These are phyloP conservation scores for Neurospora sp. DNA, from an alignment of 495 filamentous ascomycete species.

Conservation along the genomic window DNA sequence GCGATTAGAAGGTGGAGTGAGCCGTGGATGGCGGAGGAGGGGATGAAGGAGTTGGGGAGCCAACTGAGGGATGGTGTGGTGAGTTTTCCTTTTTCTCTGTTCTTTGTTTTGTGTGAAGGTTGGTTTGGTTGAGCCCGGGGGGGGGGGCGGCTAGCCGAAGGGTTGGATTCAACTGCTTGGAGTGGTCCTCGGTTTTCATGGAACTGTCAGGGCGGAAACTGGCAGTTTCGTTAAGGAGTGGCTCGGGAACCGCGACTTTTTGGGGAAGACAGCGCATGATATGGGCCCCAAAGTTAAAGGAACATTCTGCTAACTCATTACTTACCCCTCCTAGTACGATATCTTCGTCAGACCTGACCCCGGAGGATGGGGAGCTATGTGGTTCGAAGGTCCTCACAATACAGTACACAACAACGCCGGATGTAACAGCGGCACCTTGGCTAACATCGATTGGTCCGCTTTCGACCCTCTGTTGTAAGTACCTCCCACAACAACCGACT, in stretches of 20 bases:
- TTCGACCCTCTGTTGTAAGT: conserved; percentile 32
- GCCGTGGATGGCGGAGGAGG: not conserved
- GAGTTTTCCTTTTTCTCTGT: not conserved
- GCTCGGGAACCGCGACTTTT: too few relatives aligned
- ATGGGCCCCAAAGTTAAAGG: not conserved
- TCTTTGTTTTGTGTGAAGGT: not conserved
- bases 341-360: conserved; percentile 20
- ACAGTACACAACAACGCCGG: conserved; percentile 22
- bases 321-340: conserved; percentile 17
- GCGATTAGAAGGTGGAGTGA: not conserved
- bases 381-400: conserved; percentile 29
- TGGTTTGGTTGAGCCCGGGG: not conserved
- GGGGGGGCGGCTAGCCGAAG: not conserved
- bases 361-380: conserved; percentile 13
- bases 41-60: not conserved
- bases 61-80: not conserved
- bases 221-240: not conserved
- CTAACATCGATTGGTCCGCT: conserved; percentile 19
- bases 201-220: not conserved
- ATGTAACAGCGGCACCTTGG: conserved; percentile 19
- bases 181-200: not conserved
- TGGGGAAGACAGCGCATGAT: not conserved
- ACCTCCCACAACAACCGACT: not conserved
- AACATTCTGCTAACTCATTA: not conserved
- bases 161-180: not conserved